Evolutionary conservation across 257 asterid genomes (phyloP), one percentile per base, ranked within the genome.

Genomic region (Asclepias syriaca): DNA sequence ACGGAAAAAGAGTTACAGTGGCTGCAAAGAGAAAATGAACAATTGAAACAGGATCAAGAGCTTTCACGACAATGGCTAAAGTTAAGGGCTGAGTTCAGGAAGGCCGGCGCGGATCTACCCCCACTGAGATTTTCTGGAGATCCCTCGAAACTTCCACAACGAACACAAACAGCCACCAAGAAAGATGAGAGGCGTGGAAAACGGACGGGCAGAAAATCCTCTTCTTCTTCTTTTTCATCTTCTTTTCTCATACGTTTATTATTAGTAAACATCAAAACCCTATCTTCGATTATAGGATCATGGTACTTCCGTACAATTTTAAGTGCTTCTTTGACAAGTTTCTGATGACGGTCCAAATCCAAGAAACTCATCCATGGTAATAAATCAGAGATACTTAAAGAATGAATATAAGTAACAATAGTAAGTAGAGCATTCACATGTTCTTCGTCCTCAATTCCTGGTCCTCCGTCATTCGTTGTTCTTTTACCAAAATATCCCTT

Each of bases 401-500:
- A 24, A 27, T 60, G 43, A 13, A 60, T 24, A 60, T 60, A 60
- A 24, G 5, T 7, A 24, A 60, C 7, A 11, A 60, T 10, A 2
- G 6, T 27, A 22, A 60, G 29, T 0, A 60, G 19, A 10, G 66
- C 66, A 60, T 60, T 19, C 5, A 60, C 40, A 9, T 60, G 66
- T 14, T 60, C 66, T 14, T 24, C 19, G 10, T 60, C 66, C 43
- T 60, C 40, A 14, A 1, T 40, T 0, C 66, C 43, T 0, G 83
- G 83, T n/a, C n/a, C n/a, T n/a, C n/a, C n/a, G n/a, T n/a, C n/a
- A n/a, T n/a, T n/a, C n/a, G n/a, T n/a, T n/a, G n/a, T n/a, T 55
- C 79, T 81, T 0, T 12, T 19, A n/a, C 70, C 64, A 15, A 73
- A 78, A 4, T 50, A 78, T 50, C 78, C 73, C 56, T 51, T 69